Percentiles rank a stretch among this genome's conserved stretches.
These are phyloP conservation scores for Vitis vinifera DNA, from an alignment of 164 flowering plant genomes.

Conservation along the genomic window ASM3070453v1 NC_081812.1:15065501-15066000, in stretches of 20 bases:
- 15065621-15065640: too few relatives aligned
- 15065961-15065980: conserved; percentile 61
- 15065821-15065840: conserved; percentile 26
- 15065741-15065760: not conserved
- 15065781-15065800: conserved; percentile 4
- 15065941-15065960: conserved; percentile 54
- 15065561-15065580: too few relatives aligned
- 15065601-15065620: too few relatives aligned
- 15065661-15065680: too few relatives aligned
- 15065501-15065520: too few relatives aligned
- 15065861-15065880: conserved; percentile 39
- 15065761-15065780: not conserved
- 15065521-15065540: too few relatives aligned
- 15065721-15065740: not conserved
- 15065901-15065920: conserved; percentile 52
- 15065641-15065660: too few relatives aligned
- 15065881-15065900: conserved; percentile 45
- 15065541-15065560: too few relatives aligned
- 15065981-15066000: conserved; percentile 71
- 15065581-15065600: too few relatives aligned
- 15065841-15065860: conserved; percentile 17
- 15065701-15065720: too few relatives aligned
- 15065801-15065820: conserved; percentile 19
- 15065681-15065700: too few relatives aligned
- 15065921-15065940: conserved; percentile 54